These are phyloP conservation scores for Phialemonium atrogriseum DNA, from an alignment of 2,329 filamentous ascomycete species.

Conservation along the genomic window DNA sequence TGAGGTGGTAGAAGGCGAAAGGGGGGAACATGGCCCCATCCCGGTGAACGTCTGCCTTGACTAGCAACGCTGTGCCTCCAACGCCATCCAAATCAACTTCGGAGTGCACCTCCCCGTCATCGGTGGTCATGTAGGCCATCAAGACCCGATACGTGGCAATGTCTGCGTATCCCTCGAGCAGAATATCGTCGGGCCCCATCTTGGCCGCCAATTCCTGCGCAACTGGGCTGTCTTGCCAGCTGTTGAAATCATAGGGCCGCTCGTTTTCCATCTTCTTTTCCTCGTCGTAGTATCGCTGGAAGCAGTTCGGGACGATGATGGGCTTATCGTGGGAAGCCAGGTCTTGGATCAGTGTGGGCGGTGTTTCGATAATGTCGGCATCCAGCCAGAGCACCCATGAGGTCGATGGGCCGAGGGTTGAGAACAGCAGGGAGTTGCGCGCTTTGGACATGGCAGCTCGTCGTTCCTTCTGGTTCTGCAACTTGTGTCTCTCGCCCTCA, in stretches of 20 bases:
- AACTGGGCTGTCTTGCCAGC: slow-evolving; percentile 83
- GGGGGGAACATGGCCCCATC: slow-evolving; percentile 98
- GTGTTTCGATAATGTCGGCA: slow-evolving; percentile 84
- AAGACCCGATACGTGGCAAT: slow-evolving; percentile 86
- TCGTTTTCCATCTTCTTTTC: slow-evolving; percentile 63
- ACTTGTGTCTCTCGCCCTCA: slow-evolving; percentile 84
- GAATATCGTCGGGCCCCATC: slow-evolving; percentile 86
- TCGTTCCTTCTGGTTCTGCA: slow-evolving; percentile 79
- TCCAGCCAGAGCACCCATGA: slow-evolving; percentile 98
- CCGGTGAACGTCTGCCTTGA: slow-evolving; percentile 93
- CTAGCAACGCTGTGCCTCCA: slow-evolving; percentile 82
- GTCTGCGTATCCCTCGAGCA: slow-evolving; percentile 87
- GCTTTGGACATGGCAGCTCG: slow-evolving; percentile 88
- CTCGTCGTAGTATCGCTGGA: slow-evolving; percentile 70
- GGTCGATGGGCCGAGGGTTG: slow-evolving; percentile 80
- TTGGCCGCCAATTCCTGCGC: slow-evolving; percentile 66
- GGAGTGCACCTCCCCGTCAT: slow-evolving; percentile 45
- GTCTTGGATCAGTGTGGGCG: slow-evolving; percentile 79
- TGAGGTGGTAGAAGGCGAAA: slow-evolving; percentile 92
- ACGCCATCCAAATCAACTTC: slow-evolving; percentile 84
- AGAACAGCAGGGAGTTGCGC: slow-evolving; percentile 90
- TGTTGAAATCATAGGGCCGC: slow-evolving; percentile 93
- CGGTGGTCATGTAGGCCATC: slow-evolving; percentile 73
- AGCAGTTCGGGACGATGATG: slow-evolving; percentile 94
- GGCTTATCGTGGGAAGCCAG: slow-evolving; percentile 79